Conservation (phyloP, 2,329 filamentous ascomycete genomes). For the Beauveria sp. region DNA sequence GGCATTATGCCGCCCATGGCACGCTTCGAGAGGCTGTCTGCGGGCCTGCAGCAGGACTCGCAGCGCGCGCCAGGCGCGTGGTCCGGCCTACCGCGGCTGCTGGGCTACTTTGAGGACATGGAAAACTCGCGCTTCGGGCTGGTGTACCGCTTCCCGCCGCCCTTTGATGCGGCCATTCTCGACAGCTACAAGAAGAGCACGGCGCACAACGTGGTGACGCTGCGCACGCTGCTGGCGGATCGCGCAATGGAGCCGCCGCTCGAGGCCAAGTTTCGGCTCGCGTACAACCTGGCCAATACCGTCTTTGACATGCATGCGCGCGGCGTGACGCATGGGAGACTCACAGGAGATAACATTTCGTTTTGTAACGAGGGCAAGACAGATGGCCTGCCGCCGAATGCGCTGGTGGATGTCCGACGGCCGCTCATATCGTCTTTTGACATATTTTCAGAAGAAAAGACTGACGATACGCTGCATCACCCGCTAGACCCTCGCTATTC, state of each 20-base stretch:
- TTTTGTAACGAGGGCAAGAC: constrained; percentile 47
- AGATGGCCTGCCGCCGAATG: constrained; percentile 30
- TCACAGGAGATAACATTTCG: constrained; percentile 59
- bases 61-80: constrained; percentile 47
- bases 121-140: constrained; percentile 63
- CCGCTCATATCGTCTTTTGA: constrained; percentile 70
- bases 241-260: constrained; percentile 55
- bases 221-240: constrained; percentile 45
- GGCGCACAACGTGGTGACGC: constrained; percentile 43
- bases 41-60: constrained; percentile 47
- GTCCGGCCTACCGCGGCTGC: constrained; percentile 52
- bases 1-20: constrained; percentile 58
- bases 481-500: constrained; percentile 52
- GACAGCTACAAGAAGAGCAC: constrained; percentile 43
- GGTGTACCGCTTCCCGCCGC: constrained; percentile 64
- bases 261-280: constrained; percentile 69
- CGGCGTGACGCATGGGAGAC: constrained; percentile 62
- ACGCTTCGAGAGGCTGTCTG: constrained; percentile 56
- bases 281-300: constrained; percentile 63
- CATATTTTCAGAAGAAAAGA: constrained; percentile 43
- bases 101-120: constrained; percentile 70
- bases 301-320: constrained; percentile 66
- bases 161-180: constrained; percentile 52
- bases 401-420: constrained; percentile 54
- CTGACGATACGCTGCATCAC: constrained; percentile 42